phyloP scores from a whole-genome alignment of 805 yeast species.

The Ascoidea tarda region DNA sequence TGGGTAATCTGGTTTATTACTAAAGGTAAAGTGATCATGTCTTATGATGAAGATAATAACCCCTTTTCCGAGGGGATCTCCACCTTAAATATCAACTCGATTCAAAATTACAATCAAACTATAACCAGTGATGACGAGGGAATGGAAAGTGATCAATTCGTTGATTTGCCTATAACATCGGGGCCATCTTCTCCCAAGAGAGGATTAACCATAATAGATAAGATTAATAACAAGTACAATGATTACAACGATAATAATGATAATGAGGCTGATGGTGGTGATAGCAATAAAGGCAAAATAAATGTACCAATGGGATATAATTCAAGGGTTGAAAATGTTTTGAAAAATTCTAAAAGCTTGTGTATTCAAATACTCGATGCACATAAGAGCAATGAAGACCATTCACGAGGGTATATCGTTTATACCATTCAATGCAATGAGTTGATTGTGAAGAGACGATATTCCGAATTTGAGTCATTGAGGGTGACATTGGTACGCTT shows the following conservation, averaged over 20 bases:
- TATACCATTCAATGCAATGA: constrained; percentile 63
- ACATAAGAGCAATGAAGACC: constrained; percentile 72
- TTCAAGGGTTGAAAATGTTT: neutral
- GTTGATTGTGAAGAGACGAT: constrained; percentile 51
- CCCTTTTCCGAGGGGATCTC: constrained; percentile 8
- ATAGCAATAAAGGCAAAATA: neutral
- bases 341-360: neutral
- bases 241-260: neutral
- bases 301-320: neutral
- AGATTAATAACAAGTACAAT: neutral
- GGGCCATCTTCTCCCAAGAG: neutral
- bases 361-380: constrained; percentile 55
- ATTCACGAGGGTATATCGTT: constrained; percentile 62
- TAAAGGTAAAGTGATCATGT: too few species aligned
- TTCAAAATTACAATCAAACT: neutral
- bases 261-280: neutral
- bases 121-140: neutral
- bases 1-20: too few species aligned
- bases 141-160: neutral
- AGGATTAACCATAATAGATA: neutral
- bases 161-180: neutral
- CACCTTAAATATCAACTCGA: constrained; percentile 6
- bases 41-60: constrained; percentile 9
- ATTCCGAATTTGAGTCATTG: constrained; percentile 83
- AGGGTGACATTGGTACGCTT: constrained; percentile 56